Conservation (phyloP, 2,329 filamentous ascomycete genomes). For the Pseudogymnoascus sp. region DNA sequence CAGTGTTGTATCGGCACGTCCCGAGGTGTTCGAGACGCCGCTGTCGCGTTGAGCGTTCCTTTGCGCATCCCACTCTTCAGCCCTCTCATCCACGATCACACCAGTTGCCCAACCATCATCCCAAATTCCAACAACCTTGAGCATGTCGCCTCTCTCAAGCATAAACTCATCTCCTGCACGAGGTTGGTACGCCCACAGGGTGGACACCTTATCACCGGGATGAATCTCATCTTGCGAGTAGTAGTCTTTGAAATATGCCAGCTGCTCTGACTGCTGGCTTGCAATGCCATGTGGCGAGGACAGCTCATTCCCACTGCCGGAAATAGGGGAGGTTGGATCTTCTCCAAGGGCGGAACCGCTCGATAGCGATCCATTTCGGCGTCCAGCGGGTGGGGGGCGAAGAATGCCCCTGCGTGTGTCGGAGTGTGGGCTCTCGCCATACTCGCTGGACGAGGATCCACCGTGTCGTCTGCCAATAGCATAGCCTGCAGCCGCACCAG, state of each 20-base stretch:
- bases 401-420: constrained; percentile 49
- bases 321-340: constrained; percentile 64
- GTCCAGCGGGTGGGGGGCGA: constrained; percentile 50
- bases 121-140: constrained; percentile 98
- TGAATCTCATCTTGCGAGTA: constrained; percentile 96
- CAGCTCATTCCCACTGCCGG: constrained; percentile 58
- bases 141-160: constrained; percentile 91
- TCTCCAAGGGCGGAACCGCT: constrained; percentile 71
- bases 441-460: constrained; percentile 64
- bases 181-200: constrained; percentile 94
- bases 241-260: constrained; percentile 97
- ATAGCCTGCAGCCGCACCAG: constrained; percentile 42
- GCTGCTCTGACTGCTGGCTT: constrained; percentile 89
- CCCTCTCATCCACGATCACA: constrained; percentile 69
- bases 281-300: constrained; percentile 78
- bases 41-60: constrained; percentile 79
- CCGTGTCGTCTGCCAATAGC: constrained; percentile 40
- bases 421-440: constrained; percentile 63
- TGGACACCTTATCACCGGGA: constrained; percentile 79
- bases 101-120: constrained; percentile 98
- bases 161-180: constrained; percentile 89
- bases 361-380: constrained; percentile 81
- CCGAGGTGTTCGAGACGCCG: constrained; percentile 77
- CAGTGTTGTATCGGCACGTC: constrained; percentile 53
- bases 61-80: constrained; percentile 80